Conservation (phyloP, 2,329 filamentous ascomycete species). For the Colletotrichum liaoningense region DNA sequence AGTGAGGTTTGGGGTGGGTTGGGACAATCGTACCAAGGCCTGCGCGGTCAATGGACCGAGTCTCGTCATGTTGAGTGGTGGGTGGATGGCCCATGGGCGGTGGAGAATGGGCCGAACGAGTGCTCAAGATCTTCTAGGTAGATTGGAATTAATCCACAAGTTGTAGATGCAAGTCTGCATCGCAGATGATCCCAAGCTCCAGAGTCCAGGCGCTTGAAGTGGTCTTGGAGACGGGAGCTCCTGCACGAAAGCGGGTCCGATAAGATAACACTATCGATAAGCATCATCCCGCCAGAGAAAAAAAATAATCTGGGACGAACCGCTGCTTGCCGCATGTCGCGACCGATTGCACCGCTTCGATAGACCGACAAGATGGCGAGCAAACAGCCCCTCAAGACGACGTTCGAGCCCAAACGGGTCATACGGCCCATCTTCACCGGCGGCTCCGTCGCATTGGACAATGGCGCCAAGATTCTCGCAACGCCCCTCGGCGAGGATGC, state of each 20-base stretch:
- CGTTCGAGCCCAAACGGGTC: slow-evolving; percentile 85
- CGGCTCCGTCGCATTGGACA: slow-evolving; percentile 85
- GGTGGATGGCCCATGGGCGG: not conserved
- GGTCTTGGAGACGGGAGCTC: slow-evolving; percentile 7
- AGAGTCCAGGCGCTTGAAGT: not conserved
- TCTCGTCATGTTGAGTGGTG: slow-evolving; percentile 30
- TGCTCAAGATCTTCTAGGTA: not conserved
- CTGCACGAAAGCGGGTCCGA: not conserved
- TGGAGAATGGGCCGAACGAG: not conserved
- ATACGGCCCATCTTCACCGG: slow-evolving; percentile 96
- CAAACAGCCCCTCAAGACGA: slow-evolving; percentile 80
- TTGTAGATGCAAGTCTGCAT: not conserved
- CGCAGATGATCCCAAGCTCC: slow-evolving; percentile 2
- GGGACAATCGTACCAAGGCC: slow-evolving; percentile 58
- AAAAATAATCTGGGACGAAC: slow-evolving; percentile 22
- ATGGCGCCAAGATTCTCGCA: slow-evolving; percentile 83
- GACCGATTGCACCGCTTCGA: slow-evolving; percentile 13
- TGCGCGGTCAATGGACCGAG: slow-evolving; percentile 65
- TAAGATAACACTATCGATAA: slow-evolving; percentile 35
- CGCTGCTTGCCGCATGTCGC: slow-evolving; percentile 17
- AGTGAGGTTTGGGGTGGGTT: slow-evolving; percentile 1
- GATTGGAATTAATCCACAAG: not conserved
- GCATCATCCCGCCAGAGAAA: slow-evolving; percentile 15
- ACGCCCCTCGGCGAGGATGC: slow-evolving; percentile 94
- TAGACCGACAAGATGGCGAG: slow-evolving; percentile 62